Percentiles rank a stretch among this genome's conserved stretches.
phyloP scores from a whole-genome alignment of 495 filamentous ascomycete species.

The Cercophora newfieldiana region DNA sequence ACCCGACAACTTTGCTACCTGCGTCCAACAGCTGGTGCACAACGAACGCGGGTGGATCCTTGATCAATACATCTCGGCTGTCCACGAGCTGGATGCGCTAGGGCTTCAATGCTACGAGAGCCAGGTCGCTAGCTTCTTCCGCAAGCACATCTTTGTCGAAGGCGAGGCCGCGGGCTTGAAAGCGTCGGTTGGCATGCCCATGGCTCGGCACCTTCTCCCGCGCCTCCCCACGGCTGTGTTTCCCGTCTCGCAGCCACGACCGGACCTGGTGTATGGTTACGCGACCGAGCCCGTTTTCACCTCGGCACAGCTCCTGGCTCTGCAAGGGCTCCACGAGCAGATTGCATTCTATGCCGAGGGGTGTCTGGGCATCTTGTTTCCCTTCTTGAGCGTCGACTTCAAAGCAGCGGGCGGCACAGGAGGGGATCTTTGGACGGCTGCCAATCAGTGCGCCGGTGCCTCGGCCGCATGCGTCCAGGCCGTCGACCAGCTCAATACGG shows the following conservation, averaged over 20 bases:
- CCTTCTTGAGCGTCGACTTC: slow-evolving; percentile 8
- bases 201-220: slow-evolving; percentile 9
- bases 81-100: slow-evolving; percentile 8
- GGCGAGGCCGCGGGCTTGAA: background rate
- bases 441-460: slow-evolving; percentile 7
- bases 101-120: slow-evolving; percentile 10
- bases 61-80: background rate
- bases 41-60: background rate
- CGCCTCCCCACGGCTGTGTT: background rate
- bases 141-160: background rate
- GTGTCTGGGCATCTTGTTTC: slow-evolving; percentile 4
- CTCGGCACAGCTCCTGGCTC: slow-evolving; percentile 5
- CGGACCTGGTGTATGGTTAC: slow-evolving; percentile 10
- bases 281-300: background rate
- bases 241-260: slow-evolving; percentile 6
- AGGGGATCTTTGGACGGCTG: slow-evolving; percentile 8
- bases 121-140: slow-evolving; percentile 4
- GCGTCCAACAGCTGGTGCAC: background rate
- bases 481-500: slow-evolving; percentile 2
- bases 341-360: slow-evolving; percentile 11
- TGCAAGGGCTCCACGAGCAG: slow-evolving; percentile 6
- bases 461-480: slow-evolving; percentile 8
- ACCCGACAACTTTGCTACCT: background rate
- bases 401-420: slow-evolving; percentile 9
- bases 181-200: background rate